Base-by-base conservation (phyloP, 2,329 filamentous ascomycete species). In the Arachnomyces sp. region DNA sequence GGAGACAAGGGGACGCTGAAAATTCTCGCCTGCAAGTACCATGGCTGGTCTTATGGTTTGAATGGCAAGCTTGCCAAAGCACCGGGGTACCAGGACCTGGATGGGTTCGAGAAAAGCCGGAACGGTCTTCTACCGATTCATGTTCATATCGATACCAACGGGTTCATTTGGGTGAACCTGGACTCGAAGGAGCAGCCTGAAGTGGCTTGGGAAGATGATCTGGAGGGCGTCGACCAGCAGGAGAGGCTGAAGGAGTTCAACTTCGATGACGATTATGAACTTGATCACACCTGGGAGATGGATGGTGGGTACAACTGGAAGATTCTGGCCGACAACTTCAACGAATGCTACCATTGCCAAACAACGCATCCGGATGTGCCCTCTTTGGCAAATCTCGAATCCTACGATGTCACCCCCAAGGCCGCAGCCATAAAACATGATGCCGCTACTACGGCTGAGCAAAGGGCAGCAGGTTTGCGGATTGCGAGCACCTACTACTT, bases 271-370 rank as follows among this genome's bases (percentile, higher is more conserved):
- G 39, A 54, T 8, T 81, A 77, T 52, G 53, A 60, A 17, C 78
- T 77, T 47, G 72, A 78, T 47, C 73, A 78, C 51, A 59, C 60
- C 12, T 79, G 73, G 71, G 66, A 73, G 45, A 72, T 77, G 68
- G 66, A 74, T 36, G 72, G 70, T 1, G 66, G 72, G 25, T 76
- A 71, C 53, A 78, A 79, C 59, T 79, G 76, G 76, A 79, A 79
- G 60, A 72, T 73, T 14, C 55, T 77, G 28, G 69, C 71, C 12
- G 77, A 81, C 53, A 81, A 81, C 60, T 81, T 78, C 64, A 81
- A 81, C 54, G 76, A 60, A 53, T 81, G 76, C 53, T 81, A 81
- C 49, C 76, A 80, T 61, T 79, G 75, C 62, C 69, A 71, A 37
- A 73, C 71, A 1, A 71, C 74, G 2, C 76, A 79, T 48, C 75